phyloP scores from a whole-genome alignment of 768 basidiomycete species.

The Hypsizygus marmoreus region DNA sequence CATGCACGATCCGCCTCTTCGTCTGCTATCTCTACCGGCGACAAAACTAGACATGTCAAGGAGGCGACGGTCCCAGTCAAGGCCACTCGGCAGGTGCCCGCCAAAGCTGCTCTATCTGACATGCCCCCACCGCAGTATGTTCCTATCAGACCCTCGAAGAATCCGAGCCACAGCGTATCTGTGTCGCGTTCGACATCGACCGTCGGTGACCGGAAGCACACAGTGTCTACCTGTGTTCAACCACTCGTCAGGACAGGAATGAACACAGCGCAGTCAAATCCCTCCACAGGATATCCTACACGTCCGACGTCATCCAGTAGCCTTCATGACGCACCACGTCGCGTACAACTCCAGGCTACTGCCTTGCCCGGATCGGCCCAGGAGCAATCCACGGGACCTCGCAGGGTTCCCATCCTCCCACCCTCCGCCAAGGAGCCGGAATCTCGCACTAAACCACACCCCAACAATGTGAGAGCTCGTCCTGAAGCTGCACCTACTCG shows the following conservation, averaged over 20 bases:
- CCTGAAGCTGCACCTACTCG: conserved; percentile 2
- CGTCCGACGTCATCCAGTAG: conserved; percentile 15
- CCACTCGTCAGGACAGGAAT: conserved; percentile 4
- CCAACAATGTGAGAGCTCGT: conserved; percentile 6
- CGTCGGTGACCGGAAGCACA: conserved; percentile 11
- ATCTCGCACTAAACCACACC: neutral
- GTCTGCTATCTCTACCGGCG: conserved; percentile 22
- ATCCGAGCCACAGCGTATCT: conserved; percentile 13
- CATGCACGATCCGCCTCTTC: conserved; percentile 30
- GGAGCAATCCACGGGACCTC: conserved; percentile 11
- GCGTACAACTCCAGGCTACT: neutral
- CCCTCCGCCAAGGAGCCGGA: neutral
- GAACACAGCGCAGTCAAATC: neutral
- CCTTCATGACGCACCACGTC: conserved; percentile 9
- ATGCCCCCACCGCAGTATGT: conserved; percentile 30
- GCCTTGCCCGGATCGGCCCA: neutral
- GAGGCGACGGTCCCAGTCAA: neutral
- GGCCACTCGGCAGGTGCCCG: conserved; percentile 21
- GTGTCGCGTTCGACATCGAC: conserved; percentile 17
- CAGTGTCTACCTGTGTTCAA: conserved; percentile 7
- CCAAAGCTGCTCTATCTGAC: conserved; percentile 5
- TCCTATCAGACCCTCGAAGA: conserved; percentile 28
- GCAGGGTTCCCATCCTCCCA: conserved; percentile 13
- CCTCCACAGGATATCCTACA: conserved; percentile 1
- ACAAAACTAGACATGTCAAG: too few species aligned